Base-by-base conservation (phyloP, 2,329 filamentous ascomycete genomes). In the Aspergillus brunneoviolaceus region DNA sequence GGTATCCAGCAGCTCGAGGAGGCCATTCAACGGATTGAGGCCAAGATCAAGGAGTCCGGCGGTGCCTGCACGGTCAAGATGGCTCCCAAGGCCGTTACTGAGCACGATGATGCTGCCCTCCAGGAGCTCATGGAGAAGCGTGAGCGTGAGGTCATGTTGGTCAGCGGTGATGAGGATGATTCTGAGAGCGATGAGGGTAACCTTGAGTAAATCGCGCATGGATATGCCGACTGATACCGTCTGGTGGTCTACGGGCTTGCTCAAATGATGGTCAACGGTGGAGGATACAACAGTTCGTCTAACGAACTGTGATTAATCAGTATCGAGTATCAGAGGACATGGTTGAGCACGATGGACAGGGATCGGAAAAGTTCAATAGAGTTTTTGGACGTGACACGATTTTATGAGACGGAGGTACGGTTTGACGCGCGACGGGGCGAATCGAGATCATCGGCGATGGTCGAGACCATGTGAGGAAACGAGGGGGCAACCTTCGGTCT, bases 91-190 rank as follows among this genome's bases (percentile, higher is more conserved):
- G 95, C 96, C 4, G 95, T 99, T 63, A 99, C 95, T 1, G 96
- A 98, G 84, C 96, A 92, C 77, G 96, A 99, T 72, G 95, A 99
- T 74, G 95, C 94, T 27, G 93, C 97, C 79, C 84, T 99, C 67
- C 92, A 97, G 78, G 95, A 94, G 55, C 85, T 99, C 66, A 99
- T 99, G 95, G 95, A 98, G 85, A 97, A 98, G 88, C 89, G 91
- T 67, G 95, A 96, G 83, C 89, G 92, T 67, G 94, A 98, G 85
- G 99, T 99, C 80, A 91, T 92, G 76, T 92, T 99, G 78, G 92
- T 99, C 73, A 96, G 92, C 77, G 95, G 95, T 72, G 96, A 99
- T 76, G 95, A 99, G 84, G 95, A 93, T 76, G 85, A 92, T 77
- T 96, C 91, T 74, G 94, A 96, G 79, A 96, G 92, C 75, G 95